Evolutionary conservation across 83 land plant genomes (phyloP), one percentile per base, ranked within the genome.

Genomic region (Picea abies): DNA sequence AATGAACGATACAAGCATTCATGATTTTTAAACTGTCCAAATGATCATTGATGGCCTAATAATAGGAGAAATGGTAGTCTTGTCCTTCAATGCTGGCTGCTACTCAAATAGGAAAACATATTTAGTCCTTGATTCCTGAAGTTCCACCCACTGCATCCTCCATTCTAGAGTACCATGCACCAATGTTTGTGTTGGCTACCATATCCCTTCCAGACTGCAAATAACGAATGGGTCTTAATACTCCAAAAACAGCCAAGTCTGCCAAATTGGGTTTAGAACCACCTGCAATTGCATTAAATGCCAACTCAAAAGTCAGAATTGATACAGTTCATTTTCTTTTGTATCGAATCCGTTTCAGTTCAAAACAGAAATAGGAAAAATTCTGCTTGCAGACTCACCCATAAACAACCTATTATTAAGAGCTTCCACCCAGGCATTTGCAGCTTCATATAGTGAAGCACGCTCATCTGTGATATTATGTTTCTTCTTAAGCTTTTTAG

Each of bases 181-280:
- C 97, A 87, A 97, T 96, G 3, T 80, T 76, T 10, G 99, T 94
- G 77, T 91, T 87, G 76, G 88, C 94, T 29, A 96, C 88, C 98
- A 97, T 94, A 81, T 97, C 98, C 83, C 56, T 88, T 4, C 99
- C 97, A 63, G 99, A 82, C 64, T 84, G 85, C 4, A 97, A 90
- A 82, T 94, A 79, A 76, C 98, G 80, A 52, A 97, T 93, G 0
- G 98, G 97, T 80, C 96, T 90, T 79, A 97, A 81, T 60, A 97
- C 98, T 25, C 99, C 99, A 90, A 91, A 97, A 10, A 94, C 98
- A 52, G 97, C 98, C 81, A 97, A 86, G 76, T 96, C 98, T 80
- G 97, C 98, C 78, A 97, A 84, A 81, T 96, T 97, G 9, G 99
- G 99, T 81, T 91, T 89, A 6, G 90, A 41, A 12, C 99, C 98